These are phyloP conservation scores for Lecanicillium sp. DNA, from an alignment of 2,329 filamentous ascomycete genomes.

Conservation along the genomic window DNA sequence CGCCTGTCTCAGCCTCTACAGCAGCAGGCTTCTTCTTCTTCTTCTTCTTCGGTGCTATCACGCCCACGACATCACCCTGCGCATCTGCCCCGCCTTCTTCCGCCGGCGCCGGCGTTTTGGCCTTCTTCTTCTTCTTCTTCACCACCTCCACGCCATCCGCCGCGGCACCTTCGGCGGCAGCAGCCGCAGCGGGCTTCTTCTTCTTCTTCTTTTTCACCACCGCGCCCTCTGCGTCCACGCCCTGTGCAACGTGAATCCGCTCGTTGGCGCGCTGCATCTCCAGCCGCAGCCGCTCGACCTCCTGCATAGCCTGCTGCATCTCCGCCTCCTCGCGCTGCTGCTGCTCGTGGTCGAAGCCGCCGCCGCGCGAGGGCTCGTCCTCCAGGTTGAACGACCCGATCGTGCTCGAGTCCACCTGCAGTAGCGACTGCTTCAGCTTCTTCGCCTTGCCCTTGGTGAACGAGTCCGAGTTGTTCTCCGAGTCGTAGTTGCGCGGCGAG, in stretches of 20 bases:
- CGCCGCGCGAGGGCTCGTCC: conserved; percentile 26
- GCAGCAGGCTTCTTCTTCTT: conserved; percentile 41
- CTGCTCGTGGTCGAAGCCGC: conserved; percentile 53
- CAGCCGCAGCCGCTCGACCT: conserved; percentile 78
- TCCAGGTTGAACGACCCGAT: conserved; percentile 68
- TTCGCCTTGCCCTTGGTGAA: conserved; percentile 42
- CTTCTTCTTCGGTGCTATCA: conserved; percentile 39
- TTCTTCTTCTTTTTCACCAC: conserved; percentile 63
- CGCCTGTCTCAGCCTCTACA: conserved; percentile 25
- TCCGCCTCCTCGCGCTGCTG: conserved; percentile 75
- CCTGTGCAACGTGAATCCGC: conserved; percentile 63
- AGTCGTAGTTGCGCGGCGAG: conserved; percentile 44
- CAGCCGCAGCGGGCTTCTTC: conserved; percentile 31
- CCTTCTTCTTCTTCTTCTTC: conserved; percentile 48
- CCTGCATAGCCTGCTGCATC: conserved; percentile 81
- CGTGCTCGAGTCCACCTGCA: conserved; percentile 83
- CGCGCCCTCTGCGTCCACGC: conserved; percentile 59
- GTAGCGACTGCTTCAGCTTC: conserved; percentile 56
- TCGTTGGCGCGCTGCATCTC: conserved; percentile 85
- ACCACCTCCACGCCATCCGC: conserved; percentile 29
- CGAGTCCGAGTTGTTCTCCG: conserved; percentile 45
- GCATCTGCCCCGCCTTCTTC: conserved; percentile 17
- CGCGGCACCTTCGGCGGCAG: conserved; percentile 17
- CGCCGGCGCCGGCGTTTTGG: conserved; percentile 22
- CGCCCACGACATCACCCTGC: conserved; percentile 18